Evolutionary conservation across 805 yeast genomes (phyloP), one percentile per base, ranked within the genome.

Genomic region (Wickerhamomyces bisporus): DNA sequence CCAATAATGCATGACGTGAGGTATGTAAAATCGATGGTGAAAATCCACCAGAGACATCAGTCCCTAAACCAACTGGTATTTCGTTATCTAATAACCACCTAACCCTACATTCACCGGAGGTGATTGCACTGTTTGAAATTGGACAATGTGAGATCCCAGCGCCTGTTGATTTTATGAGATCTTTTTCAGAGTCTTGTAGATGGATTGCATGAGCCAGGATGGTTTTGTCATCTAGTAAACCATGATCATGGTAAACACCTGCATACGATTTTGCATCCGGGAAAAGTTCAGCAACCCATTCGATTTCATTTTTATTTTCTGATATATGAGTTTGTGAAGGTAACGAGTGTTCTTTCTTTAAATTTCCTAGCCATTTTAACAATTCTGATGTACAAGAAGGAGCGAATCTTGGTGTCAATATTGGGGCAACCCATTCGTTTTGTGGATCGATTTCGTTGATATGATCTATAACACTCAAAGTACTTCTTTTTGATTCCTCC

Each of bases 81-180:
- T 73, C 75, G 28, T 72, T 70, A 32, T 80, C 69, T 39, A 88
- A 64, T 30, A 86, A 62, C 69, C 80, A 73, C 48, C 82, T 73
- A 10, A 91, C 77, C 15, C 87, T 81, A 8, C 95, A 89, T 59
- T 87, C 94, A 14, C 98, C 98, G 10, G 94, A 81, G 1, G 95
- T 80, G 40, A 91, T 71, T 14, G 93, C 78, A 1, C 95, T 78
- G 58, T 91, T 91, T 14, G 95, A 85, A 10, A 87, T 77, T 3
- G 98, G 98, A 63, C 98, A 91, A 61, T 93, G 98, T 5, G 95
- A 73, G 14, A 91, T 76, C 11, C 96, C 94, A 24, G 86, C 65
- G 6, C 74, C 62, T 16, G 73, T 71, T 14, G 51, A 44, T 44
- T 68, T 70, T 32, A 93, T 67, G 16, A 84, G 43, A 14, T 70